A percentile compares a stretch with the other conserved stretches of the same genome.
Evolutionary conservation across 1,139 yeast species (phyloP).

Genomic region (Zygoascus hellenicus): DNA sequence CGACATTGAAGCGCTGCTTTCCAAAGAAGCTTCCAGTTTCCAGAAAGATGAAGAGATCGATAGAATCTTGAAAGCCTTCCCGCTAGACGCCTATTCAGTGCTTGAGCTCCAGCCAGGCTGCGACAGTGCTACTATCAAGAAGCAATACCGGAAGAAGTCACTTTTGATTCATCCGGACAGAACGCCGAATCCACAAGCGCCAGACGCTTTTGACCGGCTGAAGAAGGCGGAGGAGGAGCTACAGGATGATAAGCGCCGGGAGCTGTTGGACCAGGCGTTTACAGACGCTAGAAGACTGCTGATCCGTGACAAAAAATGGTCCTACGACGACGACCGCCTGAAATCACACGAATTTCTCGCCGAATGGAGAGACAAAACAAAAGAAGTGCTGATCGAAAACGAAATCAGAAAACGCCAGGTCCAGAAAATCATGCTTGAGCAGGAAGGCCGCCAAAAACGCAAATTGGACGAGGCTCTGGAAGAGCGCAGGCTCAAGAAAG

Average conservation of each 20-base stretch:
- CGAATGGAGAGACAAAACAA: conserved; percentile 39
- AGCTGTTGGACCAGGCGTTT: conserved; percentile 38
- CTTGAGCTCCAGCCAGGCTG: conserved; percentile 51
- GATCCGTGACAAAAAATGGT: conserved; percentile 43
- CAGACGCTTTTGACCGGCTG: conserved; percentile 54
- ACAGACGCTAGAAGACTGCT: conserved; percentile 41
- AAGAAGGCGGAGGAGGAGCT: conserved; percentile 37
- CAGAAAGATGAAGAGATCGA: conserved; percentile 48
- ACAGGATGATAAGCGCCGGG: conserved; percentile 33
- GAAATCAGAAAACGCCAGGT: conserved; percentile 40
- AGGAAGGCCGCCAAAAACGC: conserved; percentile 37
- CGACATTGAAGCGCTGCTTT: conserved; percentile 21
- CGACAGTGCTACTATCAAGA: conserved; percentile 38
- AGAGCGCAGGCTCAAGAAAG: conserved; percentile 39
- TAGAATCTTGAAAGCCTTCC: conserved; percentile 45
- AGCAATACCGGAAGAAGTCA: conserved; percentile 52
- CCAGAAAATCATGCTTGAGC: conserved; percentile 38
- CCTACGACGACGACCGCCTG: conserved; percentile 37
- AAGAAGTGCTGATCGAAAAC: conserved; percentile 41
- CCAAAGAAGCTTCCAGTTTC: conserved; percentile 30
- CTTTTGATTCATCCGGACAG: conserved; percentile 68
- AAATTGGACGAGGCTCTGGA: conserved; percentile 36
- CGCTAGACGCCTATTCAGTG: conserved; percentile 51
- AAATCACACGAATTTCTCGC: conserved; percentile 37
- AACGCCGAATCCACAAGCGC: conserved; percentile 48